These are phyloP conservation scores for Avena eriantha DNA, from an alignment of 176 grass and related monocot genomes.

Conservation along the genomic window DNA sequence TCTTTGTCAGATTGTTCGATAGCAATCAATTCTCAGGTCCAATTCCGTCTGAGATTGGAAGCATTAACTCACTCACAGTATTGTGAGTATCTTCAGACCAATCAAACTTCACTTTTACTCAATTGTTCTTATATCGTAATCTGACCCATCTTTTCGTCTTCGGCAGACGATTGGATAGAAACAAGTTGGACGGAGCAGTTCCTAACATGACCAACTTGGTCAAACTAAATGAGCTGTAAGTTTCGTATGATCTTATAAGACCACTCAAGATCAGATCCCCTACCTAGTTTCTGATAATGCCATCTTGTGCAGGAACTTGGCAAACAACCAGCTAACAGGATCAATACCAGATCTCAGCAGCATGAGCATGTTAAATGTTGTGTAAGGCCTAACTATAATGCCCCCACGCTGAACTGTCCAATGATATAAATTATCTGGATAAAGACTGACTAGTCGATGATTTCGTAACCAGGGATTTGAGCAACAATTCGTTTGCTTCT, in stretches of 20 bases:
- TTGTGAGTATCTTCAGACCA: slow-evolving; percentile 54
- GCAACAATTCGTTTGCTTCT: slow-evolving; percentile 67
- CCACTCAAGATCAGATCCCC: neutral
- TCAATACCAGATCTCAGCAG: slow-evolving; percentile 63
- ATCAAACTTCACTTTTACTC: neutral
- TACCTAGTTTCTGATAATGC: slow-evolving; percentile 16
- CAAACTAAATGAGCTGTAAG: slow-evolving; percentile 61
- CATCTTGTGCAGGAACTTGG: slow-evolving; percentile 65
- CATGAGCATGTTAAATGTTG: slow-evolving; percentile 55
- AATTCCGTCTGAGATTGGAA: slow-evolving; percentile 52
- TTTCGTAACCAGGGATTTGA: slow-evolving; percentile 69
- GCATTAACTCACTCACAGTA: slow-evolving; percentile 37
- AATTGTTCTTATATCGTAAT: neutral
- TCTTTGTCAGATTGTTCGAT: slow-evolving; percentile 55
- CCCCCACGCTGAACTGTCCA: slow-evolving; percentile 24
- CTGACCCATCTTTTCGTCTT: slow-evolving; percentile 28
- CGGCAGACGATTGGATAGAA: slow-evolving; percentile 59
- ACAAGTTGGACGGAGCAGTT: slow-evolving; percentile 16
- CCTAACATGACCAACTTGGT: slow-evolving; percentile 56
- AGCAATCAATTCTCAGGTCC: slow-evolving; percentile 48
- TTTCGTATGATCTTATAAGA: neutral
- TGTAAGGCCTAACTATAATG: slow-evolving; percentile 59
- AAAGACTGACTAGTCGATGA: slow-evolving; percentile 8
- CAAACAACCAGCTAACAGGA: slow-evolving; percentile 68
- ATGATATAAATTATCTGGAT: slow-evolving; percentile 8